A percentile compares a stretch with the other conserved stretches of the same genome.
Evolutionary conservation across 208 protist genomes (phyloP).

Genomic region (Leishmania mexicana): DNA sequence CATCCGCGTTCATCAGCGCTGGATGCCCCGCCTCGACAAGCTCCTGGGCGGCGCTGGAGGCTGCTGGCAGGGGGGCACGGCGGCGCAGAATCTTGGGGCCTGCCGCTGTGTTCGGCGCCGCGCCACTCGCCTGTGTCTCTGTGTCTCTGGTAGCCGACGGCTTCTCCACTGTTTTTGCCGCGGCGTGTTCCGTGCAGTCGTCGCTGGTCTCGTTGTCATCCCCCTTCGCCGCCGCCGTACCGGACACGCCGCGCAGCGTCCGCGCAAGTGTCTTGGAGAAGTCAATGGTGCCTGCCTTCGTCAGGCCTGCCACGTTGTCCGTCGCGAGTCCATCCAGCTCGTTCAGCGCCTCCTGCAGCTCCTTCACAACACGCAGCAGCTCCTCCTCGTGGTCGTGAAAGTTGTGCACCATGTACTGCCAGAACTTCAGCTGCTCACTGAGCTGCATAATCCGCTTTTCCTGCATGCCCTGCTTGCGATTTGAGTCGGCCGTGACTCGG

Average conservation of each 20-base stretch:
- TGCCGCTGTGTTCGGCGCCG: not conserved
- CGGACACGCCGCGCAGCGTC: conserved; percentile 30
- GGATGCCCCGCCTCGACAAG: conserved; percentile 84
- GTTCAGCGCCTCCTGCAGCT: conserved; percentile 71
- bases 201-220: conserved; percentile 7
- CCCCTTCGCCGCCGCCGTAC: not conserved
- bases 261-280: conserved; percentile 54
- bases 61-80: conserved; percentile 64
- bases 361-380: conserved; percentile 70
- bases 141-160: not conserved
- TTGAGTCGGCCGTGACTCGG: conserved; percentile 83
- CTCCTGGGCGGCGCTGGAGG: conserved; percentile 57
- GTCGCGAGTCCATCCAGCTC: conserved; percentile 78
- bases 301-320: conserved; percentile 56
- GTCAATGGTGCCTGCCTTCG: conserved; percentile 79
- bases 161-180: not conserved
- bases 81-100: conserved; percentile 77
- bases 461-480: conserved; percentile 89
- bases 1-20: conserved; percentile 57
- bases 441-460: conserved; percentile 84
- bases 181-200: not conserved
- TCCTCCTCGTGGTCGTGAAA: conserved; percentile 93
- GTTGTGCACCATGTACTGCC: conserved; percentile 94
- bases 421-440: conserved; percentile 91
- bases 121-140: not conserved